phyloP scores from a whole-genome alignment of 768 basidiomycete genomes.

The Mycena pura region DNA sequence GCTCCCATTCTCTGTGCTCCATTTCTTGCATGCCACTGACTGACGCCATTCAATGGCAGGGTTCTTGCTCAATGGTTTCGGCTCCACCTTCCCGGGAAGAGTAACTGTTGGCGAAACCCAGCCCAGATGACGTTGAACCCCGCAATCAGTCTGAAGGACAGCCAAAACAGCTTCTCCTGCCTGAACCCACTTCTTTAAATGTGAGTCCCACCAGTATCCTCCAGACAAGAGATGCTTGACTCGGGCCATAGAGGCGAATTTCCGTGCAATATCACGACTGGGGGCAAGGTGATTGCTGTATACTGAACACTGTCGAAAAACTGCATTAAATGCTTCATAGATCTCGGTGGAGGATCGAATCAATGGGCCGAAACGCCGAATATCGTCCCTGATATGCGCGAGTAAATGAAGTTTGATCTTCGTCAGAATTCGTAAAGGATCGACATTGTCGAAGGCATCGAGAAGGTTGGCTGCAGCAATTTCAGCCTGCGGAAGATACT shows the following conservation, averaged over 20 bases:
- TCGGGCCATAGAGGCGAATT: conserved; percentile 14
- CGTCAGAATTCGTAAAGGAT: conserved; percentile 26
- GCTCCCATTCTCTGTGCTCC: background rate
- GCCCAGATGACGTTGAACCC: conserved; percentile 24
- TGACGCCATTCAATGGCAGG: background rate
- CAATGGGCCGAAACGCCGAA: conserved; percentile 32
- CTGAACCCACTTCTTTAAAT: conserved; percentile 2
- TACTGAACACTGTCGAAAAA: conserved; percentile 33
- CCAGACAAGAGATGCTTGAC: conserved; percentile 28
- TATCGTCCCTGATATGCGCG: conserved; percentile 27
- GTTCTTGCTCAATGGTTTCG: background rate
- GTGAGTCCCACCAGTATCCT: conserved; percentile 22
- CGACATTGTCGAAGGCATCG: conserved; percentile 26
- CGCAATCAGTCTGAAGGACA: background rate
- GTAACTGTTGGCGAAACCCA: conserved; percentile 8
- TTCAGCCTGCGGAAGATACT: conserved; percentile 8
- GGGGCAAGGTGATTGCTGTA: conserved; percentile 38
- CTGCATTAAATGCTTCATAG: conserved; percentile 36
- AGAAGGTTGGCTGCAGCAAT: conserved; percentile 16
- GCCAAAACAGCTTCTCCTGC: conserved; percentile 7
- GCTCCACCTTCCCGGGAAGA: background rate
- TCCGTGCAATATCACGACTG: conserved; percentile 30
- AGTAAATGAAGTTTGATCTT: conserved; percentile 35
- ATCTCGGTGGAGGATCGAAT: conserved; percentile 33
- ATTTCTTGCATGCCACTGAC: background rate